Conservation (phyloP, 352 stramenopile genomes). For the Pythium coloratum region DNA sequence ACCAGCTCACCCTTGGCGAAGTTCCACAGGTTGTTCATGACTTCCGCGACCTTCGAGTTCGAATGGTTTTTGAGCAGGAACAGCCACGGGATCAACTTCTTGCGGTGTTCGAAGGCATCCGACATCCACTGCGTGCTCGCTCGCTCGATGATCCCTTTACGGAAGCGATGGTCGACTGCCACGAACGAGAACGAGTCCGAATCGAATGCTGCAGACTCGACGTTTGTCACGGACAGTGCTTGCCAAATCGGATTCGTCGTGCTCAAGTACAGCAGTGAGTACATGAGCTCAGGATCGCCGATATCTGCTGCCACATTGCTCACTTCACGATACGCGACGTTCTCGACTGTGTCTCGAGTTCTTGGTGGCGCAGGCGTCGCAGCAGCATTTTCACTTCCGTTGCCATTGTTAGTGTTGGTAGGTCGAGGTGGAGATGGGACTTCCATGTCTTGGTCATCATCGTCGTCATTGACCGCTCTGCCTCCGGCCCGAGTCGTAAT, state of each 20-base stretch:
- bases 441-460: constrained; percentile 28
- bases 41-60: constrained; percentile 57
- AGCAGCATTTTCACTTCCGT: background rate
- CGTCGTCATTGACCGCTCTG: constrained; percentile 11
- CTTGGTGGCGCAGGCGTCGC: background rate
- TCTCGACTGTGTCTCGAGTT: constrained; percentile 46
- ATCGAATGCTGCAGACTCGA: background rate
- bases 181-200: constrained; percentile 46
- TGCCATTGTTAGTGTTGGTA: background rate
- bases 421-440: background rate
- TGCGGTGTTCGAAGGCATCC: constrained; percentile 47
- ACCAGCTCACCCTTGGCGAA: constrained; percentile 48
- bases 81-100: constrained; percentile 69
- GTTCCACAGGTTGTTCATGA: constrained; percentile 74
- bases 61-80: constrained; percentile 79
- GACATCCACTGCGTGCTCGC: constrained; percentile 60
- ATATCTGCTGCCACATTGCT: constrained; percentile 82
- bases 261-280: constrained; percentile 77
- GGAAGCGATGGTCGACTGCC: constrained; percentile 44
- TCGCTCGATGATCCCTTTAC: constrained; percentile 45
- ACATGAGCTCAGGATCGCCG: constrained; percentile 80
- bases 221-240: background rate
- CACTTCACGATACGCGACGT: constrained; percentile 81
- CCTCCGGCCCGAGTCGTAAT: constrained; percentile 22
- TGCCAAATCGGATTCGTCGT: constrained; percentile 72